These are phyloP conservation scores for Mycothermus thermophilus DNA, from an alignment of 495 filamentous ascomycete genomes.

Conservation along the genomic window DNA sequence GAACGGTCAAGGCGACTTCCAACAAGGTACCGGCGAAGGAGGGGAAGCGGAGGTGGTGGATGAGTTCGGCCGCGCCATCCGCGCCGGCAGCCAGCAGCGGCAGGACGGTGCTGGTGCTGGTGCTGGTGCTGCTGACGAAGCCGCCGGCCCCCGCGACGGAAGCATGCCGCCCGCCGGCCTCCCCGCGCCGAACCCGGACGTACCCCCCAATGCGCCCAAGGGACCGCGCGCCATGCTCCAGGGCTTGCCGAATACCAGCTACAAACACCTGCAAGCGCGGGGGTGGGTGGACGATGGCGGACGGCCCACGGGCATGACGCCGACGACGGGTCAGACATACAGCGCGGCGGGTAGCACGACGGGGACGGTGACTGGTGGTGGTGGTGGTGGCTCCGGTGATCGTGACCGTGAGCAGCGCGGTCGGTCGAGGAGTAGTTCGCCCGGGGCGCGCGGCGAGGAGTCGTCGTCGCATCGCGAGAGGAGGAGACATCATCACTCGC, in stretches of 20 bases:
- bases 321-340: too few relatives aligned
- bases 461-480: too few relatives aligned
- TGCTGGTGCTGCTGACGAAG: slow-evolving; percentile 12
- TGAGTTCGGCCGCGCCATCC: slow-evolving; percentile 40
- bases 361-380: too few relatives aligned
- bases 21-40: slow-evolving; percentile 7
- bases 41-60: slow-evolving; percentile 24
- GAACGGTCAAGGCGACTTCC: slow-evolving; percentile 8
- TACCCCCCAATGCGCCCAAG: slow-evolving; percentile 59
- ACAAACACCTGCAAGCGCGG: slow-evolving; percentile 37
- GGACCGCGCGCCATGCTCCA: slow-evolving; percentile 89
- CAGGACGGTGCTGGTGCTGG: slow-evolving; percentile 13
- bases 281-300: slow-evolving; percentile 30
- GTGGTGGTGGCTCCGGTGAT: too few relatives aligned
- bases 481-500: too few relatives aligned
- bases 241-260: slow-evolving; percentile 65
- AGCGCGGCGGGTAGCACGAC: too few relatives aligned
- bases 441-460: too few relatives aligned
- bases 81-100: slow-evolving; percentile 5
- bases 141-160: slow-evolving; percentile 7
- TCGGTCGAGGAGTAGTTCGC: slow-evolving; percentile 31
- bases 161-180: not conserved
- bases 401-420: too few relatives aligned
- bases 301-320: slow-evolving; percentile 22
- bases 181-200: slow-evolving; percentile 23